Percentiles rank a stretch among this genome's conserved stretches.
These are phyloP conservation scores for Yarrowia sp. DNA, from an alignment of 805 yeast genomes.

Conservation along the genomic window DNA sequence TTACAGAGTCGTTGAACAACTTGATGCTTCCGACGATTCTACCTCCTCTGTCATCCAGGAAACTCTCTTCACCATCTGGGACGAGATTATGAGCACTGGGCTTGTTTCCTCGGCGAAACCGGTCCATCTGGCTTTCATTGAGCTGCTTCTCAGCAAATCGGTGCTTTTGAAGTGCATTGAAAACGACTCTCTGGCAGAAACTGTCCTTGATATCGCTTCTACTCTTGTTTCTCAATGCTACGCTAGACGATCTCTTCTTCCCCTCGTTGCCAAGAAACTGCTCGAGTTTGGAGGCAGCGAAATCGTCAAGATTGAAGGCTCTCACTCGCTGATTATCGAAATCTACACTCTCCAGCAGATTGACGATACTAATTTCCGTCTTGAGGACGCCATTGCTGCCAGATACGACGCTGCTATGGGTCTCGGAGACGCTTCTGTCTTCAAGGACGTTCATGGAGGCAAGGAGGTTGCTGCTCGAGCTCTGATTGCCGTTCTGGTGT, in stretches of 20 bases:
- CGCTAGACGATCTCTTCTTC: slow-evolving; percentile 74
- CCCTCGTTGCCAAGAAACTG: slow-evolving; percentile 60
- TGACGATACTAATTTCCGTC: slow-evolving; percentile 60
- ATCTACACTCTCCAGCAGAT: slow-evolving; percentile 61
- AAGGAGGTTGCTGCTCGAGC: slow-evolving; percentile 64
- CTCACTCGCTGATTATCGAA: slow-evolving; percentile 16
- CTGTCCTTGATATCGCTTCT: slow-evolving; percentile 46
- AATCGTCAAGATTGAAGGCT: slow-evolving; percentile 1
- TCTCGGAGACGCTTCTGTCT: background rate
- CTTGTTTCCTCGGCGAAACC: slow-evolving; percentile 68
- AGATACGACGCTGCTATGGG: slow-evolving; percentile 53
- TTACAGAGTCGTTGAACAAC: slow-evolving; percentile 13
- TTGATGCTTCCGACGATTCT: background rate
- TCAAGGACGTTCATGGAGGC: slow-evolving; percentile 58
- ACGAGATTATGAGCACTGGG: slow-evolving; percentile 61
- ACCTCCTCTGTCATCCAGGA: slow-evolving; percentile 13
- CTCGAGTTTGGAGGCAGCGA: slow-evolving; percentile 44
- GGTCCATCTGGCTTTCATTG: slow-evolving; percentile 65
- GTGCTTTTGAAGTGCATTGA: slow-evolving; percentile 53
- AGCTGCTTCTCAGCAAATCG: slow-evolving; percentile 55
- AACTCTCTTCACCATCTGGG: slow-evolving; percentile 58
- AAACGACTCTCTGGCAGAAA: slow-evolving; percentile 47
- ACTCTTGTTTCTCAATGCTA: slow-evolving; percentile 48
- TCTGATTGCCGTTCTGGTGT: slow-evolving; percentile 43
- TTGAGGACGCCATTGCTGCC: slow-evolving; percentile 64